Base-by-base conservation (phyloP, 2,329 filamentous ascomycete species). In the Epichloe hybrida region DNA sequence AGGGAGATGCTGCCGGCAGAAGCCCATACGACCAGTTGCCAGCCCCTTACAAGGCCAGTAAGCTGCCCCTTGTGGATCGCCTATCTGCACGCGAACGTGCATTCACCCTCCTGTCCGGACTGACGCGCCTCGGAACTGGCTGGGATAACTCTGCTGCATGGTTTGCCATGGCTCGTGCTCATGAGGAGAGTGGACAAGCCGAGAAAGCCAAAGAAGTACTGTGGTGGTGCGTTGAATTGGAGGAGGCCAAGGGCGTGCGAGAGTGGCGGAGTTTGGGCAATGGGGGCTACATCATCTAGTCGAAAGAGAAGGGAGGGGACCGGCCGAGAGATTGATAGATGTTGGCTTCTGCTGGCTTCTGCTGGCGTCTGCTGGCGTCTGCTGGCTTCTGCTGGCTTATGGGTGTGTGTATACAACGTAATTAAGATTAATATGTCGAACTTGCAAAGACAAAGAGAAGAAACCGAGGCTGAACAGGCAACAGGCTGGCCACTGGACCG, bases 181-280 rank as follows among this genome's bases (percentile, higher is more conserved):
- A 96, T 61, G 93, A 98, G 66, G 81, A 89, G 62, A 86, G 87
- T 52, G 86, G 85, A 0, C 87, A 95, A 69, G 68, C 80, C 2
- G 86, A 93, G 38, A 95, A 91, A 71, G 86, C 93, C 13, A 94
- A 90, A 69, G 86, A 93, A 58, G 88, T 90, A 44, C 75, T 97
- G 6, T 97, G 93, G 93, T 97, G 91, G 89, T 95, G 90, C 59
- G 86, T 98, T 12, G 89, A 96, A 67, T 73, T 98, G 34, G 93
- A 97, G 64, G 91, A 98, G 64, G 81, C 80, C 7, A 81, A 80
- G 56, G 88, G 84, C 0, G 77, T 95, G 46, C 80, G 93, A 52
- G 77, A 79, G 52, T 97, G 91, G 93, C 76, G 73, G 34, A 82
- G 77, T 57, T 75, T 88, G 31, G 82, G 79, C 3, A 74, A 74